Evolutionary conservation across 225 moss, liverwort and hornwort species (phyloP), one percentile per base, ranked within the genome.

Genomic region (Takakia lepidozioides): DNA sequence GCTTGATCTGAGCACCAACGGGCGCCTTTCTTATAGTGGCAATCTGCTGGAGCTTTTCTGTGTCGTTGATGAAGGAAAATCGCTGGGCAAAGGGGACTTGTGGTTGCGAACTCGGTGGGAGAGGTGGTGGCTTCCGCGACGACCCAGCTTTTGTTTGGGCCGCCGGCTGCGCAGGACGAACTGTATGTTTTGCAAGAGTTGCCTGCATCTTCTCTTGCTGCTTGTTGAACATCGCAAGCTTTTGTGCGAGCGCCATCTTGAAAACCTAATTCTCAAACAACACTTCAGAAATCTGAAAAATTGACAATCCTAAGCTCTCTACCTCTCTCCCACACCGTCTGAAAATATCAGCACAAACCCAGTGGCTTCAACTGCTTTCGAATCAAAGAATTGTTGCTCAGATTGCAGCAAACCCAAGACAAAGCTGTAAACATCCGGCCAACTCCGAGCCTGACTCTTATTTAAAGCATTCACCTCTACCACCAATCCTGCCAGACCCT

Each of bases 151-250:
- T 46, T 2, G 68, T 48, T 3, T 37, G 48, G 17, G 73, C 48
- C 0, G 75, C 68, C 7, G 76, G 60, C 10, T 10, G 15, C n/a
- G n/a, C n/a, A 40, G 27, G 41, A 56, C 59, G 24, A 73, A 30
- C 50, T 1, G 73, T 67, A 5, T 76, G 53, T 50, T 83, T 88
- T 10, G 82, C 69, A 19, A 88, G 72, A n/a, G 82, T 77, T 2
- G 93, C 83, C 26, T 85, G 85, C 60, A 93, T 63, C 51, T 81
- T 85, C 60, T 85, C 93, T 55, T 88, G 93, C 80, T 88, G 93
- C 60, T 88, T 88, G 5, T 72, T 85, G 9, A 88, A 88, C 49
- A 77, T 80, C 35, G 83, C 93, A 14, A 88, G 71, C 64, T 93
- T 88, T 55, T 93, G 85, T 0, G 82, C 76, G 16, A 93, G 66